These are phyloP conservation scores for Oryza longistaminata DNA, from an alignment of 176 grass and related monocot species.

Conservation along the genomic window DNA sequence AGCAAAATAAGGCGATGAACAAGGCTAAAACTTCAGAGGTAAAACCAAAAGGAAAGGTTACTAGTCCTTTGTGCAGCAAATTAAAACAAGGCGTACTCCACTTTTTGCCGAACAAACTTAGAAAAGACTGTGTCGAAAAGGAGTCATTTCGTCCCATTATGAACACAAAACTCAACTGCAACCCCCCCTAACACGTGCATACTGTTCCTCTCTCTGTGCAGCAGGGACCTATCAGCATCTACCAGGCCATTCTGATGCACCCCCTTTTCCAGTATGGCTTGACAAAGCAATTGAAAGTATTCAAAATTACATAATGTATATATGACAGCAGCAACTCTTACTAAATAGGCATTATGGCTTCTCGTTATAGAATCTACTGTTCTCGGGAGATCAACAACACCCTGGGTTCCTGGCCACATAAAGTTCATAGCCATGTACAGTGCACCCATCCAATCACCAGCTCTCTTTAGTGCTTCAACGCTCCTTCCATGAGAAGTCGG, in stretches of 20 bases:
- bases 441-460: constrained; percentile 99
- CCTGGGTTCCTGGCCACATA: constrained; percentile 94
- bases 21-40: too few relatives aligned
- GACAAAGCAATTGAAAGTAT: constrained; percentile 90
- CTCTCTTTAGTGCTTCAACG: constrained; percentile 92
- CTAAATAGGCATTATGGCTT: constrained; percentile 98
- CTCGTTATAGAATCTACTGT: constrained; percentile 81
- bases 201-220: constrained; percentile 84
- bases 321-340: constrained; percentile 95
- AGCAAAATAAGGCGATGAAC: not conserved
- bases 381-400: constrained; percentile 94
- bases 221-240: constrained; percentile 45
- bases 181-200: constrained; percentile 96
- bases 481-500: constrained; percentile 96
- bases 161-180: constrained; percentile 93
- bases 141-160: constrained; percentile 77
- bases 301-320: constrained; percentile 93
- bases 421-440: constrained; percentile 98
- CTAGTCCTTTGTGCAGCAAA: not conserved
- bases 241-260: constrained; percentile 37
- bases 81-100: constrained; percentile 61
- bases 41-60: too few relatives aligned
- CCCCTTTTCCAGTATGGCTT: constrained; percentile 70
- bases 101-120: constrained; percentile 88
- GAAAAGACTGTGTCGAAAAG: constrained; percentile 91